Conservation (phyloP, 108 stramenopile genomes). For the Stephanodiscus triporus region DNA sequence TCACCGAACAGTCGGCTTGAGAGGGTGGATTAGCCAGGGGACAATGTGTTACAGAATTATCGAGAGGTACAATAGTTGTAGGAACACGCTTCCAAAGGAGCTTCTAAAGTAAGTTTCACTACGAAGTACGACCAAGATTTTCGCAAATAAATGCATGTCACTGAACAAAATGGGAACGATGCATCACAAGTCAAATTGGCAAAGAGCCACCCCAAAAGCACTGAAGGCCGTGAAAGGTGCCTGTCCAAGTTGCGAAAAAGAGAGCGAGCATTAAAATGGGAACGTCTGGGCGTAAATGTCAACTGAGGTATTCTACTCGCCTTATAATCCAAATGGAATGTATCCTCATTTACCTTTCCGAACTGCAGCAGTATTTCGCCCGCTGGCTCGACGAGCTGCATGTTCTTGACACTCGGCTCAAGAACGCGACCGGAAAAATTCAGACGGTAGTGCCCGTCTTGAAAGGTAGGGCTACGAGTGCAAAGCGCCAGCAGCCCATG, state of each 20-base stretch:
- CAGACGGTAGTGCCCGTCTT: slow-evolving; percentile 62
- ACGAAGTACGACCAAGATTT: too few relatives aligned
- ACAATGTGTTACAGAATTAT: too few relatives aligned
- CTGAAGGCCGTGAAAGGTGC: slow-evolving; percentile 36
- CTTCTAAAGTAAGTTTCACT: too few relatives aligned
- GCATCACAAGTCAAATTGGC: slow-evolving; percentile 32
- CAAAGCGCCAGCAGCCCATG: slow-evolving; percentile 36
- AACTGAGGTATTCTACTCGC: slow-evolving; percentile 4
- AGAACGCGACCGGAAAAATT: slow-evolving; percentile 72
- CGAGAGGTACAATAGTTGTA: too few relatives aligned
- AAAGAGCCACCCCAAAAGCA: slow-evolving; percentile 34
- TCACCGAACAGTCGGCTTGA: background rate
- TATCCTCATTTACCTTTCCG: slow-evolving; percentile 67
- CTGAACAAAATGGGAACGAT: too few relatives aligned
- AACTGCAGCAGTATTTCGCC: slow-evolving; percentile 68
- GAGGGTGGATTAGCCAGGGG: too few relatives aligned
- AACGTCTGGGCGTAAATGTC: background rate
- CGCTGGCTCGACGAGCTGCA: slow-evolving; percentile 66
- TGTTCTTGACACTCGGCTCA: slow-evolving; percentile 72
- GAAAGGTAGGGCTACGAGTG: slow-evolving; percentile 63
- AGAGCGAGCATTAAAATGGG: background rate
- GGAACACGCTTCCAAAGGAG: too few relatives aligned
- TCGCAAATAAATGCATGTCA: too few relatives aligned
- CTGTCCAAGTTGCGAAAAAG: slow-evolving; percentile 5
- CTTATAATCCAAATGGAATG: slow-evolving; percentile 75